These are phyloP conservation scores for Phytophthora citrophthora DNA, from an alignment of 352 stramenopile species.

Conservation along the genomic window DNA sequence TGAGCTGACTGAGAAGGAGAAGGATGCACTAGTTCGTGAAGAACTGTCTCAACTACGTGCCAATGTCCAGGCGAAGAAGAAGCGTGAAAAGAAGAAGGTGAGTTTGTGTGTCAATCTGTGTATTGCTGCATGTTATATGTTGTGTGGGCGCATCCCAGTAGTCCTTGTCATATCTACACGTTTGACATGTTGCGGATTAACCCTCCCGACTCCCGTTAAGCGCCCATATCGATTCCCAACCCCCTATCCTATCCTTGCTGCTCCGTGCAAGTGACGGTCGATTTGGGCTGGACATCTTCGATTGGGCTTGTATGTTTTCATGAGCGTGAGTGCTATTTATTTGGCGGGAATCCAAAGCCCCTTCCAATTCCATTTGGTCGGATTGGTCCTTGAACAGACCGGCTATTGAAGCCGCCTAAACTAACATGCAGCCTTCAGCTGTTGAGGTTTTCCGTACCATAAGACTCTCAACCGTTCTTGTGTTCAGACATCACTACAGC, in stretches of 20 bases:
- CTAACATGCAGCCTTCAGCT: constrained; percentile 91
- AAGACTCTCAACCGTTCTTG: constrained; percentile 90
- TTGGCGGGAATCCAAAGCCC: constrained; percentile 88
- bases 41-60: constrained; percentile 82
- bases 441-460: constrained; percentile 77
- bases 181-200: constrained; percentile 91
- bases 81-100: constrained; percentile 92
- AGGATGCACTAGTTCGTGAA: constrained; percentile 83
- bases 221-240: constrained; percentile 66
- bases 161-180: constrained; percentile 79
- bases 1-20: constrained; percentile 82
- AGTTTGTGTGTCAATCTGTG: constrained; percentile 25
- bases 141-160: constrained; percentile 85
- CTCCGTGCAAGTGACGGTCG: constrained; percentile 62
- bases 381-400: constrained; percentile 93
- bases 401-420: constrained; percentile 92
- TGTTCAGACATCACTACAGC: constrained; percentile 76
- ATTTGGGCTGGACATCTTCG: constrained; percentile 75
- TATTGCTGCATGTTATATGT: constrained; percentile 30
- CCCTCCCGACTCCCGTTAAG: constrained; percentile 91
- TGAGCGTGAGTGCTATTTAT: constrained; percentile 22
- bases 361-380: constrained; percentile 81
- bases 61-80: constrained; percentile 85
- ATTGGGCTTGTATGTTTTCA: constrained; percentile 17
- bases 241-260: constrained; percentile 66